Conservation (phyloP, 768 basidiomycete genomes). For the Lactarius quietus region DNA sequence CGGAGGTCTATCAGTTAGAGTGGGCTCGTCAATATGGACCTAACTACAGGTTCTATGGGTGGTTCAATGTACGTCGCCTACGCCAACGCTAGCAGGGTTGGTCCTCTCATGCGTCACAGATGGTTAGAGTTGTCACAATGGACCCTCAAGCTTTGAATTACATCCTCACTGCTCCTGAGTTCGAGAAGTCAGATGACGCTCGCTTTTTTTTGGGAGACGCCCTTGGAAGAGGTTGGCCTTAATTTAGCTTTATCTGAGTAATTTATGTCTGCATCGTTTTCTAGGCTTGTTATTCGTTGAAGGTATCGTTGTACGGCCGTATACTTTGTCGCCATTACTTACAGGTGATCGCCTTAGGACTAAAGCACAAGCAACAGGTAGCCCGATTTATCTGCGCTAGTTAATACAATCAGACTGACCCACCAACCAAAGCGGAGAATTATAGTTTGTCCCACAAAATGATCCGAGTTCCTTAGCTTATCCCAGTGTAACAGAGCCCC, state of each 20-base stretch:
- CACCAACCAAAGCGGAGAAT: constrained; percentile 13
- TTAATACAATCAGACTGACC: not conserved
- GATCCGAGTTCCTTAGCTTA: not conserved
- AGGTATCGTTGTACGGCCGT: constrained; percentile 1
- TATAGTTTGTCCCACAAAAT: constrained; percentile 10
- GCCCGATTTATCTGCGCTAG: not conserved
- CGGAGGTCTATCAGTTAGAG: constrained; percentile 3
- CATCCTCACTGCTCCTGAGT: constrained; percentile 16
- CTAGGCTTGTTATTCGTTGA: constrained; percentile 19
- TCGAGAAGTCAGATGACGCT: constrained; percentile 8
- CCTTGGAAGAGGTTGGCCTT: constrained; percentile 15
- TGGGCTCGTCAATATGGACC: constrained; percentile 15
- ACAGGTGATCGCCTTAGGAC: not conserved
- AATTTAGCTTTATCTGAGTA: not conserved
- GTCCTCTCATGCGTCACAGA: not conserved
- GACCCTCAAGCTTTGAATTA: constrained; percentile 21
- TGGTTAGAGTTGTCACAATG: not conserved
- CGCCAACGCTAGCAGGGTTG: not conserved
- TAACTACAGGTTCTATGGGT: constrained; percentile 14
- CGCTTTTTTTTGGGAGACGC: constrained; percentile 3
- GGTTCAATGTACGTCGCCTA: constrained; percentile 11
- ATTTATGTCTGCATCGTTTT: not conserved
- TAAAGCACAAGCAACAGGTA: constrained; percentile 20
- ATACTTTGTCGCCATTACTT: not conserved
- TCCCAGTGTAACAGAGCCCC: constrained; percentile 9